Evolutionary conservation across 371 early-diverging fungal species (phyloP).

Genomic region (Lichtheimia ornata): DNA sequence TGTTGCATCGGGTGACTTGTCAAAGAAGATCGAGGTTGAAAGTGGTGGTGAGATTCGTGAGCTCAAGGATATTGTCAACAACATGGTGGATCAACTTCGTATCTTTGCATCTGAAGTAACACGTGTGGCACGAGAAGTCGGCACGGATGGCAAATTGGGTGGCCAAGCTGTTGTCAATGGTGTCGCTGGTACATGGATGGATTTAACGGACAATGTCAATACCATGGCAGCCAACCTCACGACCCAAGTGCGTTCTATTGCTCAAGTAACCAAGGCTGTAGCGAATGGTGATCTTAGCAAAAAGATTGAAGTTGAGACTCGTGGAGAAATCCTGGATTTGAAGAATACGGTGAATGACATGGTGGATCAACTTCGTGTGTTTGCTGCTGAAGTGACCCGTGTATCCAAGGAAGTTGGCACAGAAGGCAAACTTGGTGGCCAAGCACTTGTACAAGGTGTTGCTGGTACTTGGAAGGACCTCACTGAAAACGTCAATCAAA

Average conservation of each 20-base stretch:
- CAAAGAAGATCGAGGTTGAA: constrained; percentile 58
- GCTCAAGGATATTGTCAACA: constrained; percentile 1
- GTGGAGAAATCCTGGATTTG: constrained; percentile 42
- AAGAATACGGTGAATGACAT: constrained; percentile 45
- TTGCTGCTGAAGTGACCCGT: constrained; percentile 53
- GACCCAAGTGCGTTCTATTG: constrained; percentile 38
- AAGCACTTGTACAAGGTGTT: constrained; percentile 47
- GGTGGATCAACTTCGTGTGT: constrained; percentile 58
- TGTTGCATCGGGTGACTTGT: constrained; percentile 55
- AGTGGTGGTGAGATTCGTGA: constrained; percentile 63
- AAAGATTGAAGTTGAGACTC: constrained; percentile 33
- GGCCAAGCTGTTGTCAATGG: constrained; percentile 16
- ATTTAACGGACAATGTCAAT: constrained; percentile 39
- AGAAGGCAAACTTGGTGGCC: constrained; percentile 53
- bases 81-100: background rate
- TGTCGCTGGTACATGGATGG: constrained; percentile 37
- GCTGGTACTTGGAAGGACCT: constrained; percentile 67
- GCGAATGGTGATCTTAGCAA: constrained; percentile 53
- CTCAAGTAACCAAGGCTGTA: constrained; percentile 38
- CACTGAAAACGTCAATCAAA: constrained; percentile 47
- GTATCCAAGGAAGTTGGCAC: constrained; percentile 58
- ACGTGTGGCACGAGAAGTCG: background rate
- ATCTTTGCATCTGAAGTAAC: constrained; percentile 1
- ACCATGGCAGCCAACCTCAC: constrained; percentile 42
- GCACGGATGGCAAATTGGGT: background rate